Percentiles rank a stretch among this genome's conserved stretches.
Conservation (phyloP, 306 rosid species). For the Gastrolobium villosum region DNA sequence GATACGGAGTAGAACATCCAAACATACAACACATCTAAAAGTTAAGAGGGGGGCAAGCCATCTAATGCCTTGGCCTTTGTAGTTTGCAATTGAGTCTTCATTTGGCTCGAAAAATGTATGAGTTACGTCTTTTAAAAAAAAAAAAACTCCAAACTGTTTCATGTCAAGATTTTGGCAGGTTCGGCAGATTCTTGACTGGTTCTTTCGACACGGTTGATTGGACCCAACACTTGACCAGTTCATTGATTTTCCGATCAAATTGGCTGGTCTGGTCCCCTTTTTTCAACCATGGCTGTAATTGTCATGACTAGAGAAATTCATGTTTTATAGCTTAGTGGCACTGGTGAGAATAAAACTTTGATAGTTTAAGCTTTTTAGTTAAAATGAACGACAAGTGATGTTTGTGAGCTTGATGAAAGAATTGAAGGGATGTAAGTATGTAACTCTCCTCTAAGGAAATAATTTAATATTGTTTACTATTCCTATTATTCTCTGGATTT, state of each 20-base stretch:
- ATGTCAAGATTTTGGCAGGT: no score
- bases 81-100: neutral
- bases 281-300: neutral
- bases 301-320: constrained; percentile 15
- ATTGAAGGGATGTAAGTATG: constrained; percentile 9
- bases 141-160: neutral
- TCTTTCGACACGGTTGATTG: neutral
- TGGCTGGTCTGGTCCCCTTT: neutral
- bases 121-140: no score
- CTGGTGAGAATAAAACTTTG: neutral
- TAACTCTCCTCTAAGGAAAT: neutral
- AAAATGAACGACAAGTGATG: constrained; percentile 3
- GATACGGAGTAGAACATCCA: neutral
- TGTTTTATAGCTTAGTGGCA: neutral
- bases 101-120: neutral
- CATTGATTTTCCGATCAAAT: neutral
- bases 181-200: no score
- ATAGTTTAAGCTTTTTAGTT: neutral
- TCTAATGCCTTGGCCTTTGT: neutral
- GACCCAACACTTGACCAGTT: neutral
- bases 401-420: constrained; percentile 14
- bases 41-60: neutral
- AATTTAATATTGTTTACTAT: neutral
- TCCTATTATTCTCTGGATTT: constrained; percentile 5
- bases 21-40: neutral